These are phyloP conservation scores for Fusarium algeriense DNA, from an alignment of 2,329 filamentous ascomycete genomes.

Conservation along the genomic window DNA sequence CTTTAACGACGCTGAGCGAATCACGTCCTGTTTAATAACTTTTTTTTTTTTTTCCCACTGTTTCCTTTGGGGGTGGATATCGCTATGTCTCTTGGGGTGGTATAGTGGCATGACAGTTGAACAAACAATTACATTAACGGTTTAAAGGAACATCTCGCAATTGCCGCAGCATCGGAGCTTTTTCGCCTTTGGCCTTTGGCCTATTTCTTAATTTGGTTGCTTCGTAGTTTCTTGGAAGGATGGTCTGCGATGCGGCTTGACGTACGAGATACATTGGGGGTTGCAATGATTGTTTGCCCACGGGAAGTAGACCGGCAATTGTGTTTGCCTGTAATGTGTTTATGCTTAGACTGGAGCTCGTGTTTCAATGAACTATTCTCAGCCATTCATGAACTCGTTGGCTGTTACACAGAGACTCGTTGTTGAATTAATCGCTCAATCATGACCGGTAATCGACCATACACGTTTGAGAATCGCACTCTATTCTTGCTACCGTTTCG, in stretches of 20 bases:
- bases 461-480: constrained; percentile 17
- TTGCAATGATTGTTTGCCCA: constrained; percentile 4
- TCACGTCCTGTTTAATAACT: constrained; percentile 14
- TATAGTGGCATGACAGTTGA: constrained; percentile 24
- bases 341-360: constrained; percentile 11
- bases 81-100: constrained; percentile 21
- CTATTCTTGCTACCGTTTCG: constrained; percentile 18
- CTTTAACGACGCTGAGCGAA: constrained; percentile 26
- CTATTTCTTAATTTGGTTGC: constrained; percentile 16
- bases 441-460: constrained; percentile 26
- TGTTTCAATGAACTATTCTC: constrained; percentile 9
- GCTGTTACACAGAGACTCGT: constrained; percentile 14
- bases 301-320: constrained; percentile 29
- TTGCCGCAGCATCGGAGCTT: constrained; percentile 20
- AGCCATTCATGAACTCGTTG: constrained; percentile 13
- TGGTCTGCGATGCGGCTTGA: constrained; percentile 40
- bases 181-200: constrained; percentile 3
- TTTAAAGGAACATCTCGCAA: constrained; percentile 11
- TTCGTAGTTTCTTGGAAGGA: constrained; percentile 1
- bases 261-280: constrained; percentile 33
- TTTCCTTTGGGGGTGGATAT: constrained; percentile 9
- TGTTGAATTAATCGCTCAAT: constrained; percentile 40
- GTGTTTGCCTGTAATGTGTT: constrained; percentile 11
- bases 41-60: neutral
- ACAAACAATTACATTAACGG: constrained; percentile 15